phyloP scores from a whole-genome alignment of 228 moss, liverwort and hornwort genomes.

The Sphagnum magellanicum region DNA sequence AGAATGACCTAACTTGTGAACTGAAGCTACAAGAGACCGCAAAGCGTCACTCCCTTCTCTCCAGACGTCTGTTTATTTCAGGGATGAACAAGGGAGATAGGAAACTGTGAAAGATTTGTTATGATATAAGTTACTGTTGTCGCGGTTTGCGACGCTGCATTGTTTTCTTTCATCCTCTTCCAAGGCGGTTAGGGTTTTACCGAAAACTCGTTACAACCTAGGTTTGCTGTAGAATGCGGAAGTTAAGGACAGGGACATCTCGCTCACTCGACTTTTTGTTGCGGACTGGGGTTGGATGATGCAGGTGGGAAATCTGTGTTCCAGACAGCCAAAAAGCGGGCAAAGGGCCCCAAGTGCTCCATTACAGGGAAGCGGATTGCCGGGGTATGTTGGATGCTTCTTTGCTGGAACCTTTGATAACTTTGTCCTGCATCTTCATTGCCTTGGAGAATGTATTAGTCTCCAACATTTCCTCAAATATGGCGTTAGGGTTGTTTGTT shows the following conservation, averaged over 20 bases:
- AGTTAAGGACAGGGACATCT: not conserved
- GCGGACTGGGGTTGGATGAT: not conserved
- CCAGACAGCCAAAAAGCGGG: constrained; percentile 59
- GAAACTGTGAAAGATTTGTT: too few relatives aligned
- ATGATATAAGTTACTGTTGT: too few relatives aligned
- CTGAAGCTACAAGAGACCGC: too few relatives aligned
- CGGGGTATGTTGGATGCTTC: constrained; percentile 24
- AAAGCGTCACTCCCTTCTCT: too few relatives aligned
- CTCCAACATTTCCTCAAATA: too few relatives aligned
- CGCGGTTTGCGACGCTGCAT: too few relatives aligned
- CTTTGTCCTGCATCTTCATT: not conserved
- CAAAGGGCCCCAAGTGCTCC: constrained; percentile 55
- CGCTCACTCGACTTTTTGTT: not conserved
- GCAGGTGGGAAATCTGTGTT: constrained; percentile 52
- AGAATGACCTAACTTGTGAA: too few relatives aligned
- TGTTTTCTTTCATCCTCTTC: too few relatives aligned
- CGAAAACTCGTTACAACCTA: not conserved
- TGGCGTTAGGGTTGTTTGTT: too few relatives aligned
- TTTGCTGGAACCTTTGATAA: not conserved
- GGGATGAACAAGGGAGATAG: too few relatives aligned
- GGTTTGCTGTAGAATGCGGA: not conserved
- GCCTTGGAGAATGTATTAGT: not conserved
- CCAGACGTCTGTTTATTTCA: too few relatives aligned
- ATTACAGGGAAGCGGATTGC: constrained; percentile 67
- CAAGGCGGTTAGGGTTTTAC: too few relatives aligned